These are phyloP conservation scores for Jimgerdemannia flammicorona DNA, from an alignment of 192 early-diverging fungal species.

Conservation along the genomic window DNA sequence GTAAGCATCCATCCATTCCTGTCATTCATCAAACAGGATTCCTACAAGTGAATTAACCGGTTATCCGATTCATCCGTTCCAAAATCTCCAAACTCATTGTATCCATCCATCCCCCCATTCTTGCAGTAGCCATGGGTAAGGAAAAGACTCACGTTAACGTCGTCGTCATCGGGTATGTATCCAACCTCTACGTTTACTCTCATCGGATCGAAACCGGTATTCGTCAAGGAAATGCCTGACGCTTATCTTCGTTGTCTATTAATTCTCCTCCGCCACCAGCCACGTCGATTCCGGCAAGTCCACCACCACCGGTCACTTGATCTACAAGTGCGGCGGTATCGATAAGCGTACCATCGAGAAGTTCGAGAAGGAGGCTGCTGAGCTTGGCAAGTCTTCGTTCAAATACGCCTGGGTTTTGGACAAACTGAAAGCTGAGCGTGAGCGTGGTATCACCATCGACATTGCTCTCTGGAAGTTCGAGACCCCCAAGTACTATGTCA, in stretches of 20 bases:
- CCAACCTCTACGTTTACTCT: conserved; percentile 24
- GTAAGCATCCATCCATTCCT: too few relatives aligned
- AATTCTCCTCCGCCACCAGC: too few relatives aligned
- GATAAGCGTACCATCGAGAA: conserved; percentile 99
- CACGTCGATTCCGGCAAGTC: conserved; percentile 99
- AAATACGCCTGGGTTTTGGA: conserved; percentile 99
- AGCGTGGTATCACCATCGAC: conserved; percentile 99
- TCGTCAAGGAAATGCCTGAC: too few relatives aligned
- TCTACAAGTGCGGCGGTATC: conserved; percentile 99
- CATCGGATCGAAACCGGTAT: too few relatives aligned
- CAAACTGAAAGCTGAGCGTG: conserved; percentile 99
- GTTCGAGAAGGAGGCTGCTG: conserved; percentile 99
- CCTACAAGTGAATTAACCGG: too few relatives aligned
- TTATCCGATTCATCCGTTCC: too few relatives aligned
- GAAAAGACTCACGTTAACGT: conserved; percentile 91
- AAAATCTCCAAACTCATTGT: too few relatives aligned
- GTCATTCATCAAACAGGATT: too few relatives aligned
- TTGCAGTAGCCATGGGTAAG: conserved; percentile 41
- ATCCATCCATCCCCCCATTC: background rate
- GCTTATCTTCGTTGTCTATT: too few relatives aligned
- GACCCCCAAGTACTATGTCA: conserved; percentile 95
- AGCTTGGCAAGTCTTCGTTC: conserved; percentile 99
- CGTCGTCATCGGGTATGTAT: conserved; percentile 97
- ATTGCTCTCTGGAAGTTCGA: conserved; percentile 98
- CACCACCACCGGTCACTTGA: conserved; percentile 99